Conservation (phyloP, 202 grass and related monocot genomes). For the Bolboschoenoplectus hybrid region DNA sequence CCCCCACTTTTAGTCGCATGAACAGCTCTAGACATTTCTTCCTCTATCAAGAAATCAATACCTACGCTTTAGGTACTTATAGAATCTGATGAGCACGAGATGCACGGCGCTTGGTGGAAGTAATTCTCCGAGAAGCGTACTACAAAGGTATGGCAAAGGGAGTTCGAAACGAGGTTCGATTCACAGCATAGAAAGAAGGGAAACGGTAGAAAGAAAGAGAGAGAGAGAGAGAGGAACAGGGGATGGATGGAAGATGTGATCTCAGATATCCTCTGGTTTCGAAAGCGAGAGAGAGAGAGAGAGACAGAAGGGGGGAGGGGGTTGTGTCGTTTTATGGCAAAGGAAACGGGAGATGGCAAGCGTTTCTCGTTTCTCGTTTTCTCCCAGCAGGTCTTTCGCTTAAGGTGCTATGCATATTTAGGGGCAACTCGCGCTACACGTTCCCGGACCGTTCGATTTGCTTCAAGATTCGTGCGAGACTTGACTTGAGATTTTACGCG, state of each 20-base stretch:
- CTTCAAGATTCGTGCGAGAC: too few relatives aligned
- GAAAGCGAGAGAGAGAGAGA: not conserved
- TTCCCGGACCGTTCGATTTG: too few relatives aligned
- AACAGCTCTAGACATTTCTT: slow-evolving; percentile 33
- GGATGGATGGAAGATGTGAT: not conserved
- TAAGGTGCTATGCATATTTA: too few relatives aligned
- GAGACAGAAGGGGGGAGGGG: not conserved
- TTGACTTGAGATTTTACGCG: too few relatives aligned
- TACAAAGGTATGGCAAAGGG: not conserved
- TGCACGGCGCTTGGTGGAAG: slow-evolving; percentile 1
- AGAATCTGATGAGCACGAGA: not conserved
- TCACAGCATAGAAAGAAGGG: not conserved
- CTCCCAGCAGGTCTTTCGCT: not conserved
- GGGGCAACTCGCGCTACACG: too few relatives aligned
- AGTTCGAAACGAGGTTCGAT: not conserved
- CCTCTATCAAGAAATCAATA: not conserved
- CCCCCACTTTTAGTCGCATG: slow-evolving; percentile 15
- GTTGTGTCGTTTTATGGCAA: slow-evolving; percentile 37
- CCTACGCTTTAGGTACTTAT: slow-evolving; percentile 9
- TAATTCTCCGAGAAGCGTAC: not conserved
- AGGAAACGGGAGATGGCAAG: slow-evolving; percentile 26
- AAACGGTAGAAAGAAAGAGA: not conserved
- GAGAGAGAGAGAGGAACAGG: slow-evolving; percentile 12
- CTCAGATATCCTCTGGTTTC: not conserved
- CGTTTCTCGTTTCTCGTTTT: not conserved